Percentiles rank a stretch among this genome's conserved stretches.
Evolutionary conservation across 768 basidiomycete species (phyloP).

Genomic region (Lyophyllum decastes): DNA sequence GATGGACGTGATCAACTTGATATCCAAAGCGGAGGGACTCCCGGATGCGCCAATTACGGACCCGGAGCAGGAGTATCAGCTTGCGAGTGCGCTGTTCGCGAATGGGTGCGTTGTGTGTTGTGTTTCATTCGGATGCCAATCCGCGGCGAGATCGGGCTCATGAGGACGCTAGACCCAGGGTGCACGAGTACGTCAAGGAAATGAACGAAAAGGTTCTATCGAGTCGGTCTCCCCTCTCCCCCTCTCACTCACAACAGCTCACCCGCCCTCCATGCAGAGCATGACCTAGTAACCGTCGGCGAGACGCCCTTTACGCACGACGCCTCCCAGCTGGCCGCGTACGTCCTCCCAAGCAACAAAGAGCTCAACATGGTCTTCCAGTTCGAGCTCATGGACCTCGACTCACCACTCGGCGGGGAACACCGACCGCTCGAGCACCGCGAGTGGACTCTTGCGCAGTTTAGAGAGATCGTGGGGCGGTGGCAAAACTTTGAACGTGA

Average conservation of each 20-base stretch:
- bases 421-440: slow-evolving; percentile 40
- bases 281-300: slow-evolving; percentile 65
- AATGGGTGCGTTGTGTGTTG: slow-evolving; percentile 69
- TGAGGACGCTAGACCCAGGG: slow-evolving; percentile 46
- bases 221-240: slow-evolving; percentile 30
- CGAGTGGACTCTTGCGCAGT: slow-evolving; percentile 52
- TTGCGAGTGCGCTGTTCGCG: slow-evolving; percentile 51
- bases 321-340: slow-evolving; percentile 49
- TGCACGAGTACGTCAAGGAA: slow-evolving; percentile 69
- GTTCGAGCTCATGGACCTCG: slow-evolving; percentile 64
- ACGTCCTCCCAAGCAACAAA: slow-evolving; percentile 57
- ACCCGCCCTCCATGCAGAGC: slow-evolving; percentile 33
- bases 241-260: background rate
- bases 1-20: slow-evolving; percentile 75
- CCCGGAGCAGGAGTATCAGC: slow-evolving; percentile 52
- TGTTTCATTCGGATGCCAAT: too few species aligned
- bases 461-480: slow-evolving; percentile 45
- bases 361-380: slow-evolving; percentile 70
- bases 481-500: slow-evolving; percentile 64
- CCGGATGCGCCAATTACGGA: slow-evolving; percentile 66
- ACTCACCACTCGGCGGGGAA: slow-evolving; percentile 40
- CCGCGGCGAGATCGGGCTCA: background rate
- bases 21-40: slow-evolving; percentile 62
- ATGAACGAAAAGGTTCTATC: slow-evolving; percentile 65
- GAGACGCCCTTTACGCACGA: slow-evolving; percentile 63